Evolutionary conservation across 1,284 basidiomycete species (phyloP).

Genomic region (Malassezia restricta): DNA sequence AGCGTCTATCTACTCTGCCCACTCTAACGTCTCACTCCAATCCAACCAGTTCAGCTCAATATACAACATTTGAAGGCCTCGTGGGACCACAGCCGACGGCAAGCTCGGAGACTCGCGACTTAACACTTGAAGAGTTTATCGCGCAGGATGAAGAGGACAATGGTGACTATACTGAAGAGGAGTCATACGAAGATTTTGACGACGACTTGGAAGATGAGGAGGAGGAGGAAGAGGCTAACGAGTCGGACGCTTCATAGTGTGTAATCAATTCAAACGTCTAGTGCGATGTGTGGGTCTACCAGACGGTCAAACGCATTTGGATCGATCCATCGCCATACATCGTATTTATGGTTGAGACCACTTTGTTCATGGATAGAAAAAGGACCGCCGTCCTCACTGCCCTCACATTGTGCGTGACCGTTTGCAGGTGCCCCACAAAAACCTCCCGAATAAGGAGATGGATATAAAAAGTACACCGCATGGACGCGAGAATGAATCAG

Average conservation of each 20-base stretch:
- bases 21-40: not conserved
- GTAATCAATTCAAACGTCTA: not conserved
- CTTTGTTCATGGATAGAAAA: conserved; percentile 48
- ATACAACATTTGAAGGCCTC: conserved; percentile 15
- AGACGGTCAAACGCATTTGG: not conserved
- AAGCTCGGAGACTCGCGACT: not conserved
- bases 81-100: conserved; percentile 2
- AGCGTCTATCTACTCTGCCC: not conserved
- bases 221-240: conserved; percentile 6
- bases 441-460: conserved; percentile 28
- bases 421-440: conserved; percentile 24
- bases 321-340: conserved; percentile 46
- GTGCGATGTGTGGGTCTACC: not conserved
- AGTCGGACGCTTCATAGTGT: not conserved
- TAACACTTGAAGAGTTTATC: conserved; percentile 12
- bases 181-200: not conserved
- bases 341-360: conserved; percentile 47
- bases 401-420: conserved; percentile 17
- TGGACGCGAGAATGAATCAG: conserved; percentile 38
- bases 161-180: conserved; percentile 1
- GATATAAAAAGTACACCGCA: conserved; percentile 31
- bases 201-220: conserved; percentile 8
- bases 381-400: conserved; percentile 29
- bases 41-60: not conserved
- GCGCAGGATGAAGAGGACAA: not conserved